Conservation (phyloP, 164 flowering plant genomes). For the Vitis labrusca region DNA sequence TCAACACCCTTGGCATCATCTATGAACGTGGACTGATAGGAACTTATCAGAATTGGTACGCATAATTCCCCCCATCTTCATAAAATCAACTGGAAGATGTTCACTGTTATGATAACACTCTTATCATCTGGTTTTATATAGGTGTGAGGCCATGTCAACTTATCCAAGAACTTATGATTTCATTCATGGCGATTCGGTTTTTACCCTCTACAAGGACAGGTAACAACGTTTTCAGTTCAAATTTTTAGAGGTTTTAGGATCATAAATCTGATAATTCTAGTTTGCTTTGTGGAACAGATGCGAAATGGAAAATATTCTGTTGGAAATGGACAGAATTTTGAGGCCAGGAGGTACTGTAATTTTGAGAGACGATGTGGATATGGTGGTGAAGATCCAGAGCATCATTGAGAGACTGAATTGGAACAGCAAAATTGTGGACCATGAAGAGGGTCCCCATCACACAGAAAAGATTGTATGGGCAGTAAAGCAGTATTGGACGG, state of each 20-base stretch:
- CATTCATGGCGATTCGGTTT: slow-evolving; percentile 56
- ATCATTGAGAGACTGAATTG: slow-evolving; percentile 58
- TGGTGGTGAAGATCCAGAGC: slow-evolving; percentile 48
- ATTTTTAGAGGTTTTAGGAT: neutral
- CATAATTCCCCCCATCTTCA: neutral
- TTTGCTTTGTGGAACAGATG: slow-evolving; percentile 42
- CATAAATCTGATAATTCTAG: neutral
- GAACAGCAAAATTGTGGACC: slow-evolving; percentile 65
- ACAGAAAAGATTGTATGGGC: slow-evolving; percentile 72
- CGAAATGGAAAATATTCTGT: slow-evolving; percentile 60
- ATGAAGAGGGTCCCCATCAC: slow-evolving; percentile 64
- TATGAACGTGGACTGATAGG: slow-evolving; percentile 88
- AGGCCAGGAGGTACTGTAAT: slow-evolving; percentile 75
- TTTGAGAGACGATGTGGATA: slow-evolving; percentile 74
- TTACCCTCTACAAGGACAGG: slow-evolving; percentile 68
- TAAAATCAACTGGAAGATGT: too few relatives aligned
- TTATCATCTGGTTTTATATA: too few relatives aligned
- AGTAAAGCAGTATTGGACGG: slow-evolving; percentile 74
- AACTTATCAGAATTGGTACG: slow-evolving; percentile 85
- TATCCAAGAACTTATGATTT: slow-evolving; percentile 74
- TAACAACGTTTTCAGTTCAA: slow-evolving; percentile 15
- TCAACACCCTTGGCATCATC: slow-evolving; percentile 68
- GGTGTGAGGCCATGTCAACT: slow-evolving; percentile 63
- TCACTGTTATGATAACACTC: neutral
- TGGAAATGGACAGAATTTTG: slow-evolving; percentile 86